Percentiles rank a stretch among this genome's conserved stretches.
phyloP scores from a whole-genome alignment of 352 stramenopile genomes.

The Globisporangium paroecandrum region DNA sequence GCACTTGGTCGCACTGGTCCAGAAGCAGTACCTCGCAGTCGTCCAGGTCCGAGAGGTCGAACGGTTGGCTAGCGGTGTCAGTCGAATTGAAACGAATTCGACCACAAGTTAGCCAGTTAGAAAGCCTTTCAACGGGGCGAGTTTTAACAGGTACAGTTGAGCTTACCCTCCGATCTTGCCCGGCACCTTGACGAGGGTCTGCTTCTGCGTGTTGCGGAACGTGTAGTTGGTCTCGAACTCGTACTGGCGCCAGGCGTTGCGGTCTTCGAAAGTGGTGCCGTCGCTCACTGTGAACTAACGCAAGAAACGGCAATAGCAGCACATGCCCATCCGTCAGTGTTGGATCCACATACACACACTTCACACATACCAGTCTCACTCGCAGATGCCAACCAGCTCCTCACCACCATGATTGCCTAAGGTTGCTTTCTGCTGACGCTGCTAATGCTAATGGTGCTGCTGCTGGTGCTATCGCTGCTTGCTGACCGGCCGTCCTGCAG shows the following conservation, averaged over 20 bases:
- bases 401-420: too few species aligned
- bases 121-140: too few species aligned
- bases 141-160: not conserved
- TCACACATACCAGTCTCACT: too few species aligned
- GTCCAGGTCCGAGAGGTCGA: constrained; percentile 82
- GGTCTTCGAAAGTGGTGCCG: constrained; percentile 83
- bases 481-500: too few species aligned
- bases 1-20: constrained; percentile 88
- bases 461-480: too few species aligned
- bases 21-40: constrained; percentile 82
- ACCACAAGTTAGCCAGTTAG: too few species aligned
- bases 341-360: too few species aligned
- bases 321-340: too few species aligned
- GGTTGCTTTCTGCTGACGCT: too few species aligned
- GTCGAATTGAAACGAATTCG: too few species aligned
- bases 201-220: constrained; percentile 80
- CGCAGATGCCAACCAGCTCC: too few species aligned
- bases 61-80: constrained; percentile 49
- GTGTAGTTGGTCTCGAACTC: constrained; percentile 92
- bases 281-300: constrained; percentile 79
- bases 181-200: constrained; percentile 78
- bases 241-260: constrained; percentile 79
- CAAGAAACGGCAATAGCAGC: not conserved
- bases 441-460: too few species aligned
- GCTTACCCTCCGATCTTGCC: constrained; percentile 70